Evolutionary conservation across 768 basidiomycete genomes (phyloP).

Genomic region (Termitomyces sp.): DNA sequence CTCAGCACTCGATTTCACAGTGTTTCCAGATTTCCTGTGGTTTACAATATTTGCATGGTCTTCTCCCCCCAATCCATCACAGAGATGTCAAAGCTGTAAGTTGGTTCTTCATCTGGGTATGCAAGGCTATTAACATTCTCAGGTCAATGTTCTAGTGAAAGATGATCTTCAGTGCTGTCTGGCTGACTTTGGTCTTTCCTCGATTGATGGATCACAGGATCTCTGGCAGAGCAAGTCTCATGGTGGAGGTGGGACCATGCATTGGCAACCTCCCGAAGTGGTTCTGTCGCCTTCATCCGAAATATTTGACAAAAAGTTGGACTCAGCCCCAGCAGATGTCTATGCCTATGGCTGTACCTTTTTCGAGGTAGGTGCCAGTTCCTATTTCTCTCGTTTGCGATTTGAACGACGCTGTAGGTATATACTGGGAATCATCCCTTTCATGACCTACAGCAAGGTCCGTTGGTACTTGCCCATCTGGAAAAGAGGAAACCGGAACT

Average conservation of each 20-base stretch:
- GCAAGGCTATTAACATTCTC: background rate
- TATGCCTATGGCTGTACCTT: slow-evolving; percentile 14
- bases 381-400: background rate
- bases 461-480: slow-evolving; percentile 1
- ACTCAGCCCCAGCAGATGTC: slow-evolving; percentile 8
- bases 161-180: slow-evolving; percentile 10
- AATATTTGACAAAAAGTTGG: background rate
- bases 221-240: slow-evolving; percentile 6
- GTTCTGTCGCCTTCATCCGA: background rate
- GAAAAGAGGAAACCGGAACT: background rate
- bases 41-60: slow-evolving; percentile 33
- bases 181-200: slow-evolving; percentile 16
- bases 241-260: slow-evolving; percentile 4
- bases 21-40: slow-evolving; percentile 30
- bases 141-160: slow-evolving; percentile 14
- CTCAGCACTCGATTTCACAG: slow-evolving; percentile 6
- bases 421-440: slow-evolving; percentile 14
- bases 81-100: slow-evolving; percentile 38
- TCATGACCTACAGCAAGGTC: background rate
- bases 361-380: slow-evolving; percentile 5
- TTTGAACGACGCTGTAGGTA: background rate
- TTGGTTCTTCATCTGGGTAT: background rate
- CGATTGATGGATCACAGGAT: slow-evolving; percentile 10
- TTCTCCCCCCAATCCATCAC: slow-evolving; percentile 36
- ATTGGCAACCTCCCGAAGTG: slow-evolving; percentile 10